These are phyloP conservation scores for Pyrenopolyporus hunteri DNA, from an alignment of 495 filamentous ascomycete species.

Conservation along the genomic window DNA sequence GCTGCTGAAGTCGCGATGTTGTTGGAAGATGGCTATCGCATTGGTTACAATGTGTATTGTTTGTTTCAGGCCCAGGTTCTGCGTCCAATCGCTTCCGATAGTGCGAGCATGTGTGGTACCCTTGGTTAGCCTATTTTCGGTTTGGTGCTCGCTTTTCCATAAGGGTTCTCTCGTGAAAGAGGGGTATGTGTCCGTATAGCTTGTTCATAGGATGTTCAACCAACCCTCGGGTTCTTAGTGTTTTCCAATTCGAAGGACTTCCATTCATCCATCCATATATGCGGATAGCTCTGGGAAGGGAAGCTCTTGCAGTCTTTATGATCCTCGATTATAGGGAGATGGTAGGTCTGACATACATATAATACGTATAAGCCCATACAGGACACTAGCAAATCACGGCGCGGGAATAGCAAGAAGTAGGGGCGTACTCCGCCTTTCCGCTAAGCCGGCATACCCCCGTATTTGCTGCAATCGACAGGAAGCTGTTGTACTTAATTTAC, in stretches of 20 bases:
- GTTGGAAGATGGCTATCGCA: neutral
- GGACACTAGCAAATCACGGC: slow-evolving; percentile 13
- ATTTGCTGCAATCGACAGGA: slow-evolving; percentile 6
- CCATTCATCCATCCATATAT: no score
- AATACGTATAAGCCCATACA: neutral
- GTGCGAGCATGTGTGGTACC: slow-evolving; percentile 23
- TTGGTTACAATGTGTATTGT: slow-evolving; percentile 3
- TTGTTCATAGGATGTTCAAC: no score
- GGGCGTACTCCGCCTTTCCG: slow-evolving; percentile 18
- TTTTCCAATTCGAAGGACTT: no score
- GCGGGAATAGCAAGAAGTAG: slow-evolving; percentile 17
- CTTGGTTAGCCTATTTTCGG: neutral
- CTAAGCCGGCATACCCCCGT: slow-evolving; percentile 21
- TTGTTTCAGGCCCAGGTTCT: neutral
- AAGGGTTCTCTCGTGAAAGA: neutral
- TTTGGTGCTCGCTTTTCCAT: neutral
- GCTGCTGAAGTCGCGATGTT: slow-evolving; percentile 8
- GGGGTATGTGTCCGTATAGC: neutral
- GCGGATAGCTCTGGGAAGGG: no score
- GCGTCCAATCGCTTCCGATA: slow-evolving; percentile 20
- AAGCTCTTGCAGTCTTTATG: neutral
- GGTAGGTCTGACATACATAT: neutral
- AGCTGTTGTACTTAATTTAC: slow-evolving; percentile 6
- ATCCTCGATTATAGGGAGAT: slow-evolving; percentile 7
- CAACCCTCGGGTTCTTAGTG: no score